Percentiles rank a stretch among this genome's conserved stretches.
These are phyloP conservation scores for Colletotrichum plurivorum DNA, from an alignment of 2,329 filamentous ascomycete species.

Conservation along the genomic window DNA sequence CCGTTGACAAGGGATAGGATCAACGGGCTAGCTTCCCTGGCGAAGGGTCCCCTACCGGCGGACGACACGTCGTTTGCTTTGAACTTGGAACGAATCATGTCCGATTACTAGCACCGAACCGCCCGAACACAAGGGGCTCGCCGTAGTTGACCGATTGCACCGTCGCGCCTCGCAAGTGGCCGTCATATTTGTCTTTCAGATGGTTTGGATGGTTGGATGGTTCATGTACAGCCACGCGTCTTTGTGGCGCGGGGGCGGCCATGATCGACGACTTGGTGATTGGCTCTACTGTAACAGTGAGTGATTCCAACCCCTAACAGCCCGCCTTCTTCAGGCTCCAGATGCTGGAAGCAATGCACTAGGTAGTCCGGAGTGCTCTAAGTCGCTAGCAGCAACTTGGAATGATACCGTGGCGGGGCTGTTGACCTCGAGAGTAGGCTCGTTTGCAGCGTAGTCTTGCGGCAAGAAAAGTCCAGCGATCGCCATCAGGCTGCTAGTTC, in stretches of 20 bases:
- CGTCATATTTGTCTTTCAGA: background rate
- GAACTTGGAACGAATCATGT: conserved; percentile 21
- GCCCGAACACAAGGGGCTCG: conserved; percentile 5
- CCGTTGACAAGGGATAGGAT: conserved; percentile 22
- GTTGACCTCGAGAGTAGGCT: no score
- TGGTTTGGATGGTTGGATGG: background rate
- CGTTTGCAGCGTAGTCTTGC: no score
- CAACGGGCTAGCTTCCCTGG: conserved; percentile 8
- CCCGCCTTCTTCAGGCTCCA: no score
- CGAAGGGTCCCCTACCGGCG: conserved; percentile 3
- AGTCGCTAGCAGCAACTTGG: no score
- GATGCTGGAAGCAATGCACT: no score
- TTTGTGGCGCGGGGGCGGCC: conserved; percentile 8
- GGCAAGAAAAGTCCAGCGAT: no score
- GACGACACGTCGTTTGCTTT: conserved; percentile 26
- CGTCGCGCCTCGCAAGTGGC: background rate
- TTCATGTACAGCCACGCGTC: conserved; percentile 23
- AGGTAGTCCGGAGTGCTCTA: no score
- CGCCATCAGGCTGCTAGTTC: no score
- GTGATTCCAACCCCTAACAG: no score
- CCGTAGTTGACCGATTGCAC: background rate
- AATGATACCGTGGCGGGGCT: no score
- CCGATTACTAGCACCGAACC: conserved; percentile 8
- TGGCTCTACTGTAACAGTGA: background rate
- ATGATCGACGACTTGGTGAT: background rate